phyloP scores from a whole-genome alignment of 2,329 filamentous ascomycete genomes.

The Fusarium decemcellulare region DNA sequence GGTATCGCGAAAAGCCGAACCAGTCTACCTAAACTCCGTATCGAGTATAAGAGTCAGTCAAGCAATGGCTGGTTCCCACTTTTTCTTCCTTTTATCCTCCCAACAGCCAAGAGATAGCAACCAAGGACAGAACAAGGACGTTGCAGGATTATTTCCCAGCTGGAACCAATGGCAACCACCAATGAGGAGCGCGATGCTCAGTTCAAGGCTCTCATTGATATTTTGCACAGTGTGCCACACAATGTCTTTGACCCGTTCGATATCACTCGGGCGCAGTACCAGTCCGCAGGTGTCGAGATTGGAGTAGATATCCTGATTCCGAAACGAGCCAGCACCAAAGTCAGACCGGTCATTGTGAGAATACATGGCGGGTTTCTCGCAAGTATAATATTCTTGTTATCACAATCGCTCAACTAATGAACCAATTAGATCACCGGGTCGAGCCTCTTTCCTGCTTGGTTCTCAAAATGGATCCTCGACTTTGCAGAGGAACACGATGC shows the following conservation, averaged over 20 bases:
- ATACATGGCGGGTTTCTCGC: conserved; percentile 1
- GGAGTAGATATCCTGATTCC: conserved; percentile 2
- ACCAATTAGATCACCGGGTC: background rate
- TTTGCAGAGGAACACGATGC: background rate
- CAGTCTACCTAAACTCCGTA: background rate
- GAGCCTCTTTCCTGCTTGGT: conserved; percentile 1
- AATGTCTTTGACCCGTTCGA: background rate
- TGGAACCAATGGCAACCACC: background rate
- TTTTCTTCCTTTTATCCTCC: conserved; percentile 7
- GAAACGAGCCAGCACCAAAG: background rate
- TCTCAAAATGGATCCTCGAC: conserved; percentile 7
- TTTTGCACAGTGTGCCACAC: background rate
- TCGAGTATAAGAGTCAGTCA: background rate
- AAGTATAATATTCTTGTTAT: background rate
- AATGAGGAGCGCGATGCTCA: background rate
- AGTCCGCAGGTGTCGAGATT: background rate
- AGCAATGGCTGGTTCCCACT: background rate
- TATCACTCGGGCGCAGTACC: background rate
- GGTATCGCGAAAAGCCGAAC: background rate
- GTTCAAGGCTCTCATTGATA: background rate
- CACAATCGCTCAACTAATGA: background rate
- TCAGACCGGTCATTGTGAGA: background rate
- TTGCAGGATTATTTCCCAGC: background rate
- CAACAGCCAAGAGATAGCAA: background rate
- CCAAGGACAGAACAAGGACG: background rate